A percentile compares a stretch with the other conserved stretches of the same genome.
Evolutionary conservation across 2,329 filamentous ascomycete genomes (phyloP).

Genomic region (Zarea fungicola): DNA sequence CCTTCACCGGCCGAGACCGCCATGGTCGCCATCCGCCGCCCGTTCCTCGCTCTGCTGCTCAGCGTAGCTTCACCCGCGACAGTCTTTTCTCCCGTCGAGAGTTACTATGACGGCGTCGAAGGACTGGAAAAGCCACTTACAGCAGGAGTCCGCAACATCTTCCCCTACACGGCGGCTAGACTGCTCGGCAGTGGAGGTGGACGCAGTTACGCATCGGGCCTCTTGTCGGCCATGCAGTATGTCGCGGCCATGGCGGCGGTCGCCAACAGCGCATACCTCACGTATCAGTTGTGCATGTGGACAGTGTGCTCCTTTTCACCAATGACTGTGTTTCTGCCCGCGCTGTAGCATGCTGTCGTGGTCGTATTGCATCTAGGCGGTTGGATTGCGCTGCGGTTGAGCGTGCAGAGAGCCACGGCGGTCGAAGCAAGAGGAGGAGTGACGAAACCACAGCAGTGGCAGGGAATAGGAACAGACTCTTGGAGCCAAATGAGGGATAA

Average conservation of each 20-base stretch:
- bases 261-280: slow-evolving; percentile 7
- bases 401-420: not conserved
- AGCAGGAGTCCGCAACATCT: not conserved
- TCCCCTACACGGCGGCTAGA: not conserved
- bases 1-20: slow-evolving; percentile 4
- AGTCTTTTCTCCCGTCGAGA: not conserved
- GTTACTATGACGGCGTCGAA: not conserved
- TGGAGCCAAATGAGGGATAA: not conserved
- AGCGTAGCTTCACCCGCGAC: slow-evolving; percentile 1
- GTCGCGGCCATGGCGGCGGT: not conserved
- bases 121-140: not conserved
- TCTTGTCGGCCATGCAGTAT: not conserved
- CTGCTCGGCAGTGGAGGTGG: not conserved
- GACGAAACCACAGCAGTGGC: not conserved
- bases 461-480: not conserved
- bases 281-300: slow-evolving; percentile 8
- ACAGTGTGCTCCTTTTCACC: slow-evolving; percentile 5
- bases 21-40: not conserved
- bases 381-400: not conserved
- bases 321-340: not conserved
- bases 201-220: not conserved
- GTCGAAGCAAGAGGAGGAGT: not conserved
- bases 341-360: not conserved
- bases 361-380: not conserved
- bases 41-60: not conserved